Evolutionary conservation across 441 rosid species (phyloP), one percentile per base, ranked within the genome.

Genomic region (Eruca vesicaria): DNA sequence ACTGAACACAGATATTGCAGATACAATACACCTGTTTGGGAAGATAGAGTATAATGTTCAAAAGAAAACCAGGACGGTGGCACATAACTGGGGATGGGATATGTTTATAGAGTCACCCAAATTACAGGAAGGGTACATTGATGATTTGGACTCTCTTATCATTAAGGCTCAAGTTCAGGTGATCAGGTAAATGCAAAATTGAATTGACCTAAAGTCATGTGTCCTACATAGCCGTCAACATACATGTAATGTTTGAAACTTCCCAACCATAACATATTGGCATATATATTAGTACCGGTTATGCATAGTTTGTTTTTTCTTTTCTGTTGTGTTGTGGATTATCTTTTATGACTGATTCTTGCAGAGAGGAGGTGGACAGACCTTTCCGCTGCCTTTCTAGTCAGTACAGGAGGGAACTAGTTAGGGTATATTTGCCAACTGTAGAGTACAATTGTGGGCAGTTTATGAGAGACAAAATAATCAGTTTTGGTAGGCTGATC

Each of bases 21-120:
- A 94, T 85, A 89, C 97, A 41, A 77, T 92, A 43, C 93, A 92
- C 77, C 89, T 92, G 26, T 96, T 93, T 81, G 85, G 93, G 83
- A 91, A 96, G 90, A 90, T 91, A 82, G 98, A 96, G 5, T 4
- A 5, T 29, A 5, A 4, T 29, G 29, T 26, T 26, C 29, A 5
- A 26, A 26, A 26, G 4, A 26, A 26, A 26, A 5, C 3, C 3
- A 26, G 4, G 4, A 26, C 4, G 3, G 4, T 26, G 29, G 29
- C 29, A 86, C 97, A 93, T 82, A 96, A 93, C 65, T 93, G 98
- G 99, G 99, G 98, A 4, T 91, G 99, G 98, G 90, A 91, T 85
- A 93, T 91, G 75, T 91, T 96, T 81, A 93, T 96, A 88, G 99
- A 93, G 80, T 83, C 91, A 65, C 83, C 90, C 28, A 90, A 89